Evolutionary conservation across 768 basidiomycete species (phyloP), one percentile per base, ranked within the genome.

Genomic region (Phlegmacium glaucopus): DNA sequence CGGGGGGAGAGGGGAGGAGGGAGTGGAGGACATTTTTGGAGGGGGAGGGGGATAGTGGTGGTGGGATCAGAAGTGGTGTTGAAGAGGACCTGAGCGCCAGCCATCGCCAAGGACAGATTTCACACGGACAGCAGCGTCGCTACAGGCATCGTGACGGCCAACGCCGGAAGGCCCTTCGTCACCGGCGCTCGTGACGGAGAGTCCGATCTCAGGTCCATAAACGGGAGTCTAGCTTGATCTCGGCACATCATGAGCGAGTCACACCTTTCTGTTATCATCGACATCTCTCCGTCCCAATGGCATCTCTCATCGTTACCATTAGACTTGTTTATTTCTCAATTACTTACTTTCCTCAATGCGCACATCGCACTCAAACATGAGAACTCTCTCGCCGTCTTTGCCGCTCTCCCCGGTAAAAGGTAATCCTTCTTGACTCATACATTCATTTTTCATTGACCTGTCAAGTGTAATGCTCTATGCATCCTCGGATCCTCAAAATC

Each of bases 371-470:
- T 82, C 52, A 82, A 86, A 54, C 87, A 94, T 69, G 94, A 95
- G 64, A 99, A 99, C 62, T 80, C 88, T 4, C 75, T 99, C 32
- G 90, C 93, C 6, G 88, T 97, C 46, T 95, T 92, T 62, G 95
- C 83, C 7, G 95, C 94, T 4, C 74, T 93, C 39, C 89, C 90
- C 1, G 82, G 81, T 16, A 85, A 84, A 66, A 93, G 90, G 91
- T 90, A 36, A 36, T 40, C 52, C 51, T 28, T 4, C 25, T 72
- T 15, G 44, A 42, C 17, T 52, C 43, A 35, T 38, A 38, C 27
- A 22, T 22, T 22, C n/a, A n/a, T n/a, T 22, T 22, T 22, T 56
- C 43, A 34, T 45, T 51, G 39, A 26, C 48, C 60, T 94, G 91
- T 22, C 22, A 22, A 22, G 22, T 55, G 71, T 82, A 38, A 74